A percentile compares a stretch with the other conserved stretches of the same genome.
Evolutionary conservation across 192 early-diverging fungal genomes (phyloP).

Genomic region (Coemansia sp.): DNA sequence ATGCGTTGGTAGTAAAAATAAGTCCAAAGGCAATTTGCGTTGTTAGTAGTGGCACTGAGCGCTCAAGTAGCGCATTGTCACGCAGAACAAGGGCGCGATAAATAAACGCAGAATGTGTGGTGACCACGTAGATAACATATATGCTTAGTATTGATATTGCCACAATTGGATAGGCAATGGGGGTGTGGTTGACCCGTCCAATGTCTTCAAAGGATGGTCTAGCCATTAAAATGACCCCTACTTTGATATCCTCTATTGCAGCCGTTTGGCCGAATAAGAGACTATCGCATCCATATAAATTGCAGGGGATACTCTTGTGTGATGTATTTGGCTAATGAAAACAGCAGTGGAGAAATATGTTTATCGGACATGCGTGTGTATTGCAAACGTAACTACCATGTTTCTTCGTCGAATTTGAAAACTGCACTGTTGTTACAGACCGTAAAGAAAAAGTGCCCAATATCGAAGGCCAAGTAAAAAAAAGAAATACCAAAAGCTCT

Average conservation of each 20-base stretch:
- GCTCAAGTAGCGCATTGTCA: constrained; percentile 30
- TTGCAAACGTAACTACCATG: not conserved
- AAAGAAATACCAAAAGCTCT: no score
- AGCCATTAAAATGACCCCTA: not conserved
- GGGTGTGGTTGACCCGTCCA: not conserved
- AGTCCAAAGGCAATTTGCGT: constrained; percentile 9
- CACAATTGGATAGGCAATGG: constrained; percentile 14
- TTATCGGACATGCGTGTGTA: not conserved
- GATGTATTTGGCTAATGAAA: not conserved
- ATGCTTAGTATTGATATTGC: constrained; percentile 21
- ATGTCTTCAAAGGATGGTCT: not conserved
- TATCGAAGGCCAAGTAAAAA: not conserved
- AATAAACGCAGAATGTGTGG: constrained; percentile 23
- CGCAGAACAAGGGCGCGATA: constrained; percentile 26
- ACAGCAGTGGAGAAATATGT: not conserved
- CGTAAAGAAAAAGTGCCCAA: not conserved
- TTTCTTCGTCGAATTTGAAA: not conserved
- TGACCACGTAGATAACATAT: constrained; percentile 14
- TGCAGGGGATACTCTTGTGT: not conserved
- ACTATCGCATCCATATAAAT: not conserved
- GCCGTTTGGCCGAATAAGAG: not conserved
- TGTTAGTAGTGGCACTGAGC: constrained; percentile 29
- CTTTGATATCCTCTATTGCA: not conserved
- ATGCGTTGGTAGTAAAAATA: constrained; percentile 11
- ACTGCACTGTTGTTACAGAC: no score